A percentile compares a stretch with the other conserved stretches of the same genome.
Conservation (phyloP, 257 asterid species). For the Prunella vulgaris region DNA sequence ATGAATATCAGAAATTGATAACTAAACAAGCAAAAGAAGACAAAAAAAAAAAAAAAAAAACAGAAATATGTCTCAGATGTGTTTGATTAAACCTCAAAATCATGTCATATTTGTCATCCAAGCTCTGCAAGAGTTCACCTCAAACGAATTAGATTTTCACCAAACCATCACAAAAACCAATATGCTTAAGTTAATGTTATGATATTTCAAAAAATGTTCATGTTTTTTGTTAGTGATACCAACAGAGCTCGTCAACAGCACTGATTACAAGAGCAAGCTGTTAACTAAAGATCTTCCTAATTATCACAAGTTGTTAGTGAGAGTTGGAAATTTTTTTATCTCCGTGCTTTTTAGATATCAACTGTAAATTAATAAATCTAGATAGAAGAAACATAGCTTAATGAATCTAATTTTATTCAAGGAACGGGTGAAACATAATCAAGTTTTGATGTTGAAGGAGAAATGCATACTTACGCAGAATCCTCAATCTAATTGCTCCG, state of each 20-base stretch:
- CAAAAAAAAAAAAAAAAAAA: no score
- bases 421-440: no score
- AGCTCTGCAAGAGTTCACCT: neutral
- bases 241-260: neutral
- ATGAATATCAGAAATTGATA: neutral
- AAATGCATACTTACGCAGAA: no score
- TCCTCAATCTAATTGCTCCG: no score
- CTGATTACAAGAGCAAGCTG: neutral
- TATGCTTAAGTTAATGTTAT: neutral
- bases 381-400: no score
- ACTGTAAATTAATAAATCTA: no score
- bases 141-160: neutral
- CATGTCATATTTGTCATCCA: constrained; percentile 4
- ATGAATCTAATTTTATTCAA: no score
- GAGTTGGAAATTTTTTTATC: no score
- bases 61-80: neutral
- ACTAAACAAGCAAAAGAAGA: neutral
- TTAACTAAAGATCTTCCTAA: neutral
- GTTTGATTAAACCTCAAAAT: neutral
- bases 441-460: no score
- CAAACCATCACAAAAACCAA: neutral
- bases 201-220: neutral
- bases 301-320: no score
- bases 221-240: neutral
- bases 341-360: no score